phyloP scores from a whole-genome alignment of 83 land plant species.

The Picea mariana region DNA sequence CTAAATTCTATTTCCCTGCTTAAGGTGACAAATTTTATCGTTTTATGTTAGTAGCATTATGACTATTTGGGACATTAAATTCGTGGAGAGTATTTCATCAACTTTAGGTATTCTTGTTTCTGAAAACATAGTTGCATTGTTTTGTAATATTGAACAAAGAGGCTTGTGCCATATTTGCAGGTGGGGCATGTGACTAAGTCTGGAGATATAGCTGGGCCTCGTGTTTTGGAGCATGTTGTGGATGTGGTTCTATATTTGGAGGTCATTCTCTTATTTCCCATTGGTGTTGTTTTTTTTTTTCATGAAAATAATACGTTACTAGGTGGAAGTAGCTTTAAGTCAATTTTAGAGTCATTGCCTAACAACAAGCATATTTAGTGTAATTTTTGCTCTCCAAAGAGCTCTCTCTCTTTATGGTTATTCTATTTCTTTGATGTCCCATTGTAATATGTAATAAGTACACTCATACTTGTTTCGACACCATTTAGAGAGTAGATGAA shows the following conservation, averaged over 20 bases:
- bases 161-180: conserved; percentile 37
- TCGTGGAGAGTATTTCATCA: neutral
- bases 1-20: too few relatives aligned
- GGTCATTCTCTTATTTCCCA: conserved; percentile 28
- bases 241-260: conserved; percentile 94
- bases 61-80: neutral
- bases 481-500: too few relatives aligned
- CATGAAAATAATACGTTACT: neutral
- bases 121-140: neutral
- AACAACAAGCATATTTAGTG: neutral
- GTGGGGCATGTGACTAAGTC: conserved; percentile 95
- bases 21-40: too few relatives aligned
- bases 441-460: too few relatives aligned
- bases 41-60: neutral
- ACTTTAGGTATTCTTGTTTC: neutral
- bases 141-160: neutral
- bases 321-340: neutral
- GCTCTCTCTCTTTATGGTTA: too few relatives aligned
- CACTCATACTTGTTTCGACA: too few relatives aligned
- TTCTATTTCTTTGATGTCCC: too few relatives aligned
- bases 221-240: conserved; percentile 91
- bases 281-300: neutral
- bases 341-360: neutral
- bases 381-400: too few relatives aligned
- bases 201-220: conserved; percentile 98